Percentiles rank a stretch among this genome's conserved stretches.
phyloP scores from a whole-genome alignment of 176 grass and related monocot species.

The Ampelocalamus luodianensis region DNA sequence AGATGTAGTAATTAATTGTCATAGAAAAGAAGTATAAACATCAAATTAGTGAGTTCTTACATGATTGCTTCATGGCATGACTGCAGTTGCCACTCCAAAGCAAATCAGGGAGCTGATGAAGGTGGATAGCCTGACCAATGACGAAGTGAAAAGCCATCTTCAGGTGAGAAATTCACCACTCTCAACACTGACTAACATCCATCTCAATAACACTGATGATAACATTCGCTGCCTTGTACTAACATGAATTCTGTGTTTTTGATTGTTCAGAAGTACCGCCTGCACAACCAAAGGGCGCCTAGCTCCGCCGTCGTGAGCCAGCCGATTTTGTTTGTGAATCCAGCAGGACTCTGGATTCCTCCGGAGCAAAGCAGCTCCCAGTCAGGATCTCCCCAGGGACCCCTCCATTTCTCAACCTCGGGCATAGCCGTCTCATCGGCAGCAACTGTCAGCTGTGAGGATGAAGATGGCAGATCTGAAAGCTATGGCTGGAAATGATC shows the following conservation, averaged over 20 bases:
- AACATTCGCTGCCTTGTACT: background rate
- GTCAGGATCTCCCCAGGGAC: slow-evolving; percentile 74
- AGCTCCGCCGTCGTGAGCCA: slow-evolving; percentile 33
- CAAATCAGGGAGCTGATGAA: slow-evolving; percentile 97
- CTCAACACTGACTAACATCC: background rate
- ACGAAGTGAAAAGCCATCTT: slow-evolving; percentile 99
- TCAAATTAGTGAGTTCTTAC: slow-evolving; percentile 20
- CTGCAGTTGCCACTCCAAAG: slow-evolving; percentile 93
- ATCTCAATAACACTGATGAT: background rate
- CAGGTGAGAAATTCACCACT: slow-evolving; percentile 61
- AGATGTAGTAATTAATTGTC: background rate
- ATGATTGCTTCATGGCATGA: slow-evolving; percentile 20
- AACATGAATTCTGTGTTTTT: slow-evolving; percentile 21
- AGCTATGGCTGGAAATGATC: slow-evolving; percentile 83
- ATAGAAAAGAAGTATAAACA: background rate
- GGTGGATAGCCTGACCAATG: slow-evolving; percentile 92
- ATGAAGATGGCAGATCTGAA: slow-evolving; percentile 77
- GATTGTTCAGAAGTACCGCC: slow-evolving; percentile 82
- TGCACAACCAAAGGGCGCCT: slow-evolving; percentile 70
- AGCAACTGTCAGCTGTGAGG: slow-evolving; percentile 64
- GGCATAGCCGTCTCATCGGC: slow-evolving; percentile 60
- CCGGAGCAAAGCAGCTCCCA: slow-evolving; percentile 73
- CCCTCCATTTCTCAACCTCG: slow-evolving; percentile 62
- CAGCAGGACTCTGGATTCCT: slow-evolving; percentile 55
- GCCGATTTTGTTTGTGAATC: slow-evolving; percentile 44